phyloP scores from a whole-genome alignment of 2,329 filamentous ascomycete species.

The Xylaria sp. region DNA sequence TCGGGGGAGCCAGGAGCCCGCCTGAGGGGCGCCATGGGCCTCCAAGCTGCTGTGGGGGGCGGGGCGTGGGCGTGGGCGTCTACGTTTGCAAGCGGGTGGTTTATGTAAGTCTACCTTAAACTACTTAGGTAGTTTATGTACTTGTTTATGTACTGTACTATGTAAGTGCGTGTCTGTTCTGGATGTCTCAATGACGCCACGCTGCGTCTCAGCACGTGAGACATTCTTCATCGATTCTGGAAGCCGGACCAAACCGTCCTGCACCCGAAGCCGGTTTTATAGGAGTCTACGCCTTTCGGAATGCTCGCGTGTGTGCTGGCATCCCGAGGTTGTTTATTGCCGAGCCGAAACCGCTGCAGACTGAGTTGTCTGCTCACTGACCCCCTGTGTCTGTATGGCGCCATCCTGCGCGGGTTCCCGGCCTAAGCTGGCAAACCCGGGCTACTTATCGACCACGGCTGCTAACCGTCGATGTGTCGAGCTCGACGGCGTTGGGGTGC shows the following conservation, averaged over 20 bases:
- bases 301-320: not conserved
- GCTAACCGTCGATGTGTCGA: not conserved
- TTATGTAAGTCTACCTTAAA: too few relatives aligned
- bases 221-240: not conserved
- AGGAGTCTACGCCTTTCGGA: not conserved
- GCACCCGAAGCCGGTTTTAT: not conserved
- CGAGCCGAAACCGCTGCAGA: not conserved
- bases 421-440: not conserved
- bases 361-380: not conserved
- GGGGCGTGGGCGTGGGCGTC: not conserved
- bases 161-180: too few relatives aligned
- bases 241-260: not conserved
- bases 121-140: too few relatives aligned
- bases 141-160: too few relatives aligned
- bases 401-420: not conserved
- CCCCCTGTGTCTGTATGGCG: too few relatives aligned
- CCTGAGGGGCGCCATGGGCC: slow-evolving; percentile 7
- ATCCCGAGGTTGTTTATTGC: not conserved
- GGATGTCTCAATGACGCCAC: slow-evolving; percentile 14
- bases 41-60: not conserved
- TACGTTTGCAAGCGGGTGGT: not conserved
- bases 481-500: not conserved
- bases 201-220: slow-evolving; percentile 19
- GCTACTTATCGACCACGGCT: not conserved
- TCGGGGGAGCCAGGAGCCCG: too few relatives aligned